Conservation (phyloP, 1,139 yeast species). For the Yamadazyma jaroonii region DNA sequence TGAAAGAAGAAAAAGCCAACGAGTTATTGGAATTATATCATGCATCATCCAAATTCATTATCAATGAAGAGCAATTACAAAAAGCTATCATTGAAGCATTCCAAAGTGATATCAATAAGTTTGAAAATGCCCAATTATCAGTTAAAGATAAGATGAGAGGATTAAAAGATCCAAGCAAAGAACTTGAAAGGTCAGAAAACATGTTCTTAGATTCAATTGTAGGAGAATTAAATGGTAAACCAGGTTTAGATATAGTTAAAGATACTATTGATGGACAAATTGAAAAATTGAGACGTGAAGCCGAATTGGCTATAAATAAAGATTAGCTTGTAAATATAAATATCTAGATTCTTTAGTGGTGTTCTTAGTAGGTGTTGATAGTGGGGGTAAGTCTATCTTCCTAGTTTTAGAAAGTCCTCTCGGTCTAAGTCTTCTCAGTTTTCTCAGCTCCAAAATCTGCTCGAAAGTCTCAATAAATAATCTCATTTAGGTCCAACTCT, state of each 20-base stretch:
- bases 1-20: slow-evolving; percentile 47
- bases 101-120: slow-evolving; percentile 39
- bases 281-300: slow-evolving; percentile 37
- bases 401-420: too few species aligned
- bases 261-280: slow-evolving; percentile 38
- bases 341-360: too few species aligned
- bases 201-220: slow-evolving; percentile 34
- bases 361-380: too few species aligned
- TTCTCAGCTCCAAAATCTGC: too few species aligned
- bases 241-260: slow-evolving; percentile 47
- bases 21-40: slow-evolving; percentile 70
- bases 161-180: slow-evolving; percentile 21
- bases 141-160: slow-evolving; percentile 39
- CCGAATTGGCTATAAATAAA: slow-evolving; percentile 16
- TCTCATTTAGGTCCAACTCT: too few species aligned
- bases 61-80: slow-evolving; percentile 62
- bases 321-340: slow-evolving; percentile 5
- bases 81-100: slow-evolving; percentile 57
- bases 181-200: slow-evolving; percentile 32
- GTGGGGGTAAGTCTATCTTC: too few species aligned
- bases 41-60: slow-evolving; percentile 61
- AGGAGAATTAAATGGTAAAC: slow-evolving; percentile 41
- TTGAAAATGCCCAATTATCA: slow-evolving; percentile 32
- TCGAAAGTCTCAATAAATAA: too few species aligned
- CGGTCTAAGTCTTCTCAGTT: too few species aligned